Percentiles rank a stretch among this genome's conserved stretches.
Evolutionary conservation across 331 rosid species (phyloP).

Genomic region (Cydonia oblonga): DNA sequence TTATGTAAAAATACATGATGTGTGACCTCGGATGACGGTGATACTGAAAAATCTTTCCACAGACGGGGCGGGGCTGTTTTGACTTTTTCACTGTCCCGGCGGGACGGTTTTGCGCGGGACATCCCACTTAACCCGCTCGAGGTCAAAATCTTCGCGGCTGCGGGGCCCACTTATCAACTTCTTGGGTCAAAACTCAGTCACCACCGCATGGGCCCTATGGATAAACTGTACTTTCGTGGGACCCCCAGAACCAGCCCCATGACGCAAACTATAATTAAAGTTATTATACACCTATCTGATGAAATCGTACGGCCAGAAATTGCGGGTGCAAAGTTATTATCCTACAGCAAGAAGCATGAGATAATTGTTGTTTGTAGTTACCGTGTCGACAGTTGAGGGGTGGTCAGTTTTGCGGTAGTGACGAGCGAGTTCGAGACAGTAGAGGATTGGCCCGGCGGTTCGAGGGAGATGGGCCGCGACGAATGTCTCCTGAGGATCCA

Average conservation of each 20-base stretch:
- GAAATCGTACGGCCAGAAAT: background rate
- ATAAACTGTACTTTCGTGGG: background rate
- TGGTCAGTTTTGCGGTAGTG: slow-evolving; percentile 34
- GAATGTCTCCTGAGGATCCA: slow-evolving; percentile 30
- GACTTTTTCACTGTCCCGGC: slow-evolving; percentile 42
- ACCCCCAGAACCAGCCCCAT: background rate
- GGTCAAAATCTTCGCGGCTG: slow-evolving; percentile 16
- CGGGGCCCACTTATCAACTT: slow-evolving; percentile 17
- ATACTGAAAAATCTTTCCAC: no score
- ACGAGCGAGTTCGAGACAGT: slow-evolving; percentile 65
- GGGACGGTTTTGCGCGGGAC: slow-evolving; percentile 6
- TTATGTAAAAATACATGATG: no score
- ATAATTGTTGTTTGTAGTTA: slow-evolving; percentile 10
- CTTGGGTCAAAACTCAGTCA: slow-evolving; percentile 40
- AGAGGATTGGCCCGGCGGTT: slow-evolving; percentile 50
- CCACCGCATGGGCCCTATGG: background rate
- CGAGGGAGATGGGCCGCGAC: slow-evolving; percentile 32
- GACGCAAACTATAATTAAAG: background rate
- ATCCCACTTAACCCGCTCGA: background rate
- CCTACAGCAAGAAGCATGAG: background rate
- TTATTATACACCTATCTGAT: background rate
- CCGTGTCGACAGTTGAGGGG: slow-evolving; percentile 43
- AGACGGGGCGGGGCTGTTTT: slow-evolving; percentile 14
- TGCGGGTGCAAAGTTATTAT: background rate
- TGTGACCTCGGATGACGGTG: no score